Percentiles rank a stretch among this genome's conserved stretches.
phyloP scores from a whole-genome alignment of 495 filamentous ascomycete species.

The Neurospora hispaniola region DNA sequence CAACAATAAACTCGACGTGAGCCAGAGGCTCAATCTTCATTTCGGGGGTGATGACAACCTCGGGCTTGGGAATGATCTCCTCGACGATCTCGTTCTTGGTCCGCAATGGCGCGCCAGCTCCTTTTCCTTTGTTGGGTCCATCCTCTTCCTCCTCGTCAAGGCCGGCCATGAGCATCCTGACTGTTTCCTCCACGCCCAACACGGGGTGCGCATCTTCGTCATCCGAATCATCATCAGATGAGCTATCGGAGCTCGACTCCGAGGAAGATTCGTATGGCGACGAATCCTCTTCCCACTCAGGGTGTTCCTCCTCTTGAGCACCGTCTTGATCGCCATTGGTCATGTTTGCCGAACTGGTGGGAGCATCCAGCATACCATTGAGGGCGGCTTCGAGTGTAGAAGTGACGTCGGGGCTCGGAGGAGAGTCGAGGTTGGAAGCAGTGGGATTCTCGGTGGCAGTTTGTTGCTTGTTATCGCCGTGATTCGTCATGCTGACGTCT shows the following conservation, averaged over 20 bases:
- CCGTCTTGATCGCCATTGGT: slow-evolving; percentile 6
- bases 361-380: slow-evolving; percentile 20
- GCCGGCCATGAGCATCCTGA: slow-evolving; percentile 66
- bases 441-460: not conserved
- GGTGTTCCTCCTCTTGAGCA: slow-evolving; percentile 18
- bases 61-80: slow-evolving; percentile 58
- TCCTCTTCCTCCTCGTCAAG: slow-evolving; percentile 60
- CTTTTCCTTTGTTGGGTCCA: slow-evolving; percentile 34
- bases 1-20: slow-evolving; percentile 58
- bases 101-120: slow-evolving; percentile 40
- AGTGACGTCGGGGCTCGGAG: slow-evolving; percentile 27
- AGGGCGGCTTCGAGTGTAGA: slow-evolving; percentile 37
- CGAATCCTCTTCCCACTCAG: slow-evolving; percentile 52
- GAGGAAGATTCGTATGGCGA: slow-evolving; percentile 44
- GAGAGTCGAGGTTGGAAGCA: slow-evolving; percentile 6
- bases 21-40: slow-evolving; percentile 70
- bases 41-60: slow-evolving; percentile 59
- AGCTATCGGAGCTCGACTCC: slow-evolving; percentile 35
- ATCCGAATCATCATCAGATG: slow-evolving; percentile 41
- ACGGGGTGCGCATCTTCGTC: slow-evolving; percentile 39
- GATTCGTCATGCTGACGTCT: not conserved
- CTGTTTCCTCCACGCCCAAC: slow-evolving; percentile 67
- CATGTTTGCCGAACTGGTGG: slow-evolving; percentile 6
- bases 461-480: slow-evolving; percentile 3
- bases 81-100: slow-evolving; percentile 67